Base-by-base conservation (phyloP, 768 basidiomycete genomes). In the Pulveroboletus frians region DNA sequence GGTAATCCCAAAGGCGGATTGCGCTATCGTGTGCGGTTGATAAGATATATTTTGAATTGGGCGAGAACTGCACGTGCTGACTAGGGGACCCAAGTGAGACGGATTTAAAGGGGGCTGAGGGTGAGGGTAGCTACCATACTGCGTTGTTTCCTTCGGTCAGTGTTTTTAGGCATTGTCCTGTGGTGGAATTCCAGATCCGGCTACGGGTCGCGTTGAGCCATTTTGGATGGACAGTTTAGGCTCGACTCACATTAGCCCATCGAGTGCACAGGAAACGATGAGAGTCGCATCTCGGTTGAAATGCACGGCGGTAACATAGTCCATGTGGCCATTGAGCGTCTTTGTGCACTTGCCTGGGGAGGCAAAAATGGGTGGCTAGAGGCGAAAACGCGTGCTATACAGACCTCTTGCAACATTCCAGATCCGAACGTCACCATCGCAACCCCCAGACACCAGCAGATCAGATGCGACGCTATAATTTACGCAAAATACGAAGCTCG, bases 101-200 rank as follows among this genome's bases (percentile, higher is more conserved):
- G 4, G 14, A 20, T 30, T 9, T 31, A 14, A n/a, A 10, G 5
- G 18, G 14, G 18, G 20, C 15, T 9, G 32, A 3, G 8, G n/a
- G 14, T 5, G 30, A 43, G 47, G 9, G 9, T 36, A 38, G 14
- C 61, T 56, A 91, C 87, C 82, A 93, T 55, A 92, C 77, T 2
- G 92, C 88, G 39, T 88, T 82, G 43, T 87, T 83, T 15, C 89
- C 90, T 69, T 96, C 92, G 9, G 91, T 88, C 21, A 99, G 77
- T 0, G 95, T 98, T 69, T 96, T 97, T 26, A 99, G 78, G 68
- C 95, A 99, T 61, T 97, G 93, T 0, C 93, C 94, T 17, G 88
- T 85, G 17, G 81, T 78, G 0, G 89, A 85, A 55, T 92, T 91
- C 95, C 95, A 99, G 66, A 99, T 87, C 26, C 95, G 94, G 60